Evolutionary conservation across 106 monocot species (phyloP), one percentile per base, ranked within the genome.

Genomic region (Dioscorea dumetorum): DNA sequence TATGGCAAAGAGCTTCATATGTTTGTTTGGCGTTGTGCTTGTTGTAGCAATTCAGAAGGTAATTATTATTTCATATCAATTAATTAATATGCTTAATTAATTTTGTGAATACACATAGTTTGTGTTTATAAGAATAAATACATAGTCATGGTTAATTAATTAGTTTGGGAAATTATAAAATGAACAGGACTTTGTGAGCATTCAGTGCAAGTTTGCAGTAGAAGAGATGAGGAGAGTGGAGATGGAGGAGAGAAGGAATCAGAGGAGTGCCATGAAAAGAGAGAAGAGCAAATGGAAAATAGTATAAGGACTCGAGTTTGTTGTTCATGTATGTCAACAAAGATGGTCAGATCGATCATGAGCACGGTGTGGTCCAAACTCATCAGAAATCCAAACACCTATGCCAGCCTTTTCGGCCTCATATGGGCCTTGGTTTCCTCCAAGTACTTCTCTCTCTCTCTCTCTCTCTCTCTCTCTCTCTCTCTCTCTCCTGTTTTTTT

Each of bases 341-440:
- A 28, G 28, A 28, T 28, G 28, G 28, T 28, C 28, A 28, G 28
- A 28, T 28, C 3, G 28, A 28, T 28, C 28, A 28, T 28, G 28
- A 28, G 2, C 28, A 77, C 63, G 63, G 76, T 81, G 4, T 79
- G 80, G 67, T 81, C 58, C 74, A 93, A 93, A 52, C 78, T 93
- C 63, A 63, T 78, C 48, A 35, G 5, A 20, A 88, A 93, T 73
- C 88, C 92, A 11, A 93, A 93, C 68, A 88, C 83, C 20, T 79
- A 81, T 17, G 67, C 88, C 58, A 61, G 85, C 50, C 58, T 93
- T 60, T 75, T 59, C 4, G 92, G 92, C 8, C 76, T 93, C 8
- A 31, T 78, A 20, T 93, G 88, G 93, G 74, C 88, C 21, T 48
- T 93, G 19, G 72, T 88, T 72, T 81, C 83, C 76, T 88, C 76